Conservation (phyloP, 2,329 filamentous ascomycete species). For the Phyllosticta citribraziliensis region DNA sequence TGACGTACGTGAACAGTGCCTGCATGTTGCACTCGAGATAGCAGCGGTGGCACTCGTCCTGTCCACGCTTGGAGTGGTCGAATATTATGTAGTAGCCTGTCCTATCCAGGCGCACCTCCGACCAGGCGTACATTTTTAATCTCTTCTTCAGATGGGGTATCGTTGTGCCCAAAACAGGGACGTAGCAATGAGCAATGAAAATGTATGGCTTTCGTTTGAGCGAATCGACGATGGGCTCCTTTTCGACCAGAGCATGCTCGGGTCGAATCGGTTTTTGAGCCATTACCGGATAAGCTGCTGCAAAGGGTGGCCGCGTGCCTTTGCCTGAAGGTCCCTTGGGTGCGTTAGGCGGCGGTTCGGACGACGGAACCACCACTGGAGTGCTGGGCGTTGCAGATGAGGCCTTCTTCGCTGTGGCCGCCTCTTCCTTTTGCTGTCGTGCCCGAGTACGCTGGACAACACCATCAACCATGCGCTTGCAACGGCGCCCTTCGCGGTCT, state of each 20-base stretch:
- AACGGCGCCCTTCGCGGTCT: conserved; percentile 79
- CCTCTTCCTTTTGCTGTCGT: conserved; percentile 41
- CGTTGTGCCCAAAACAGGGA: conserved; percentile 78
- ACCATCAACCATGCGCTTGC: conserved; percentile 65
- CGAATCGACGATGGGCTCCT: conserved; percentile 54
- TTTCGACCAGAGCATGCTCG: conserved; percentile 50
- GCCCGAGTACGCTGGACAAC: conserved; percentile 60
- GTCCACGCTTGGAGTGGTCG: conserved; percentile 63
- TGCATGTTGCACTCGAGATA: conserved; percentile 69
- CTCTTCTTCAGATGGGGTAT: conserved; percentile 85
- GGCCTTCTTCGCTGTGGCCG: conserved; percentile 23
- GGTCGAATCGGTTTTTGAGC: conserved; percentile 26
- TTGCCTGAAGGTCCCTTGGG: conserved; percentile 72
- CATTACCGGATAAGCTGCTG: conserved; percentile 17
- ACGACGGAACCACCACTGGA: conserved; percentile 13
- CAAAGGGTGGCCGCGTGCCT: conserved; percentile 24
- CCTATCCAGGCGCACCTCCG: conserved; percentile 72
- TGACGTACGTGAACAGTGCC: conserved; percentile 81
- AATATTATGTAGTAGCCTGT: conserved; percentile 92
- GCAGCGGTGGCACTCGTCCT: conserved; percentile 72
- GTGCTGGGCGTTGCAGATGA: conserved; percentile 16
- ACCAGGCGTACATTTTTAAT: conserved; percentile 71
- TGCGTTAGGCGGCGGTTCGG: conserved; percentile 63
- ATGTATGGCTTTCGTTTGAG: conserved; percentile 78
- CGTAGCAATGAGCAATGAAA: conserved; percentile 76